Base-by-base conservation (phyloP, 306 rosid genomes). In the Lathyrus aphaca region DNA sequence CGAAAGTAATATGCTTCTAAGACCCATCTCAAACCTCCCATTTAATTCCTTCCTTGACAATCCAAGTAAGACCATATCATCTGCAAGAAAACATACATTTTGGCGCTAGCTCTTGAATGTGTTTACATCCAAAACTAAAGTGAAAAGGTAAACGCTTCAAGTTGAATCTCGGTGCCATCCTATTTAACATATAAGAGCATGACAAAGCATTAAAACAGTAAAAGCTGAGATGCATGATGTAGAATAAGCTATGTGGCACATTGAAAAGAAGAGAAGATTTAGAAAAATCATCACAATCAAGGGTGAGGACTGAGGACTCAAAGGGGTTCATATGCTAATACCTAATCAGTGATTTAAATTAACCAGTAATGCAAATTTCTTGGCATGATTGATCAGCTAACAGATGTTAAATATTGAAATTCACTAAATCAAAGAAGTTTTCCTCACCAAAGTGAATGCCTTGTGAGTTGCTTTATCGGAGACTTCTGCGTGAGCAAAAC, bases 371-470 rank as follows among this genome's bases (percentile, higher is more conserved):
- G 60, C 55, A 64, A 53, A 69, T 37, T 54, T 68, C 30, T 40
- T 30, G 66, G 37, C 60, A 54, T 57, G 37, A 64, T 35, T 45
- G 16, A 77, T 71, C 35, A 55, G 58, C 19, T 39, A 53, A 76
- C 50, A 37, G 19, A 63, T 8, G 17, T 14, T 40, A 16, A 64
- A 73, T 60, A 10, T 21, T 49, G 30, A 37, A 64, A 51, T 61
- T 72, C 56, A 49, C 19, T 42, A 25, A 71, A 16, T 21, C 19
- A 65, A 79, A 60, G 64, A 69, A 73, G 73, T 61, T 70, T 55
- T 27, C 61, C 97, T 87, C 72, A 90, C 98, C 72, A 76, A 8
- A 68, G 98, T 82, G 70, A 88, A 86, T 73, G 49, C 73, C 73
- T 72, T 85, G 71, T 73, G 67, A 59, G 85, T 81, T 44, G 65